A percentile compares a stretch with the other conserved stretches of the same genome.
Conservation (phyloP, 805 yeast species). For the Myxozyma neotropica region DNA sequence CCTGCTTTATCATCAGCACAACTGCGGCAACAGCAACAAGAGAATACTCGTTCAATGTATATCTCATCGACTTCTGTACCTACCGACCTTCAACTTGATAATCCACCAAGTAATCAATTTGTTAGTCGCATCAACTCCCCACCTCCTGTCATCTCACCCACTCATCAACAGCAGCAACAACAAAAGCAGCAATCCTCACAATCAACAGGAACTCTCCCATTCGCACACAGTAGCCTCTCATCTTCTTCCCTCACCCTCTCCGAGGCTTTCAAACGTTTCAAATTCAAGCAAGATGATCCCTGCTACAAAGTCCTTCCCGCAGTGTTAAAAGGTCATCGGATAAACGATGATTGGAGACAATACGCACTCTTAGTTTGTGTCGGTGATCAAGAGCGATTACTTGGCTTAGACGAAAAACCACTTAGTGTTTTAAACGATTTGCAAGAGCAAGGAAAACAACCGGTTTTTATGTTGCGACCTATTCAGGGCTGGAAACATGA, state of each 20-base stretch:
- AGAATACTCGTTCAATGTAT: conserved; percentile 5
- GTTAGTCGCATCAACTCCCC: conserved; percentile 4
- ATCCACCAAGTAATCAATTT: background rate
- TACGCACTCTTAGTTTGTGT: conserved; percentile 87
- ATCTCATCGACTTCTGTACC: conserved; percentile 7
- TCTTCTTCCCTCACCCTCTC: conserved; percentile 32
- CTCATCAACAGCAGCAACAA: background rate
- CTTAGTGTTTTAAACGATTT: conserved; percentile 81
- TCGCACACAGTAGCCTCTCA: conserved; percentile 1
- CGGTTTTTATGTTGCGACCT: conserved; percentile 89
- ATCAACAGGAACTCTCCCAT: conserved; percentile 2
- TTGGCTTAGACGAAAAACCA: conserved; percentile 85
- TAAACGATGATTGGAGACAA: conserved; percentile 81
- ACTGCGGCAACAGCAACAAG: background rate
- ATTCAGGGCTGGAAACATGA: conserved; percentile 53
- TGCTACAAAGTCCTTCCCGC: conserved; percentile 84
- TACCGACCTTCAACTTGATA: background rate
- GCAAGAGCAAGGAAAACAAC: conserved; percentile 81
- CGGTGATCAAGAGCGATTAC: conserved; percentile 84
- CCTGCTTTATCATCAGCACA: background rate
- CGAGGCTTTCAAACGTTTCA: conserved; percentile 79
- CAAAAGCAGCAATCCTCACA: background rate
- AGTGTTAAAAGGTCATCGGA: conserved; percentile 82
- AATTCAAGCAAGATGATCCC: conserved; percentile 89
- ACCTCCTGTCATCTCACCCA: background rate